Conservation (phyloP, 495 filamentous ascomycete species). For the Aspergillus egyptiacus region DNA sequence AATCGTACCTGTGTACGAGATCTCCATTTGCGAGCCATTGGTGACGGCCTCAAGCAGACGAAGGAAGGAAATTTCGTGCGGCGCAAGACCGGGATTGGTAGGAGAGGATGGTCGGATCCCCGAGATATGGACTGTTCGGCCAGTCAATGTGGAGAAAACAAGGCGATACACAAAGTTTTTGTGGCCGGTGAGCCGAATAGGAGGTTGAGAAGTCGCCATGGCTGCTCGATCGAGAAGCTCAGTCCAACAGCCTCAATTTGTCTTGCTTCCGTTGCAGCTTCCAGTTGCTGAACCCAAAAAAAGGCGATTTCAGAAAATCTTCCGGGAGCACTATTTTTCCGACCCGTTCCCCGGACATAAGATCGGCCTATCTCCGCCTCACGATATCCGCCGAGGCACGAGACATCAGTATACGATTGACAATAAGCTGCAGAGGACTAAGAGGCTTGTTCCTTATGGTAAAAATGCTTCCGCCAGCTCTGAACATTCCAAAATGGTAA, state of each 20-base stretch:
- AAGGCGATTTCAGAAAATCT: slow-evolving; percentile 26
- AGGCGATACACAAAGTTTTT: slow-evolving; percentile 77
- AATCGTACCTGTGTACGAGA: slow-evolving; percentile 90
- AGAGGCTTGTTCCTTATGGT: too few species aligned
- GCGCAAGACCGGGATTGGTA: slow-evolving; percentile 77
- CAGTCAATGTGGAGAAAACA: slow-evolving; percentile 85
- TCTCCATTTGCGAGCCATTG: slow-evolving; percentile 90
- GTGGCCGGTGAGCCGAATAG: slow-evolving; percentile 71
- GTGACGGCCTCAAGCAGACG: slow-evolving; percentile 91
- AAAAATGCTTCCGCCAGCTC: slow-evolving; percentile 36
- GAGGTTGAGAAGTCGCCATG: slow-evolving; percentile 45
- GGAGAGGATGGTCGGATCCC: slow-evolving; percentile 83
- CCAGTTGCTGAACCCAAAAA: slow-evolving; percentile 18
- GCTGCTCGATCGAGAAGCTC: slow-evolving; percentile 15
- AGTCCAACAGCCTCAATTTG: slow-evolving; percentile 16
- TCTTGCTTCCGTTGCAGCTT: not conserved
- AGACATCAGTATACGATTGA: not conserved
- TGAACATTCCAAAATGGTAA: slow-evolving; percentile 87
- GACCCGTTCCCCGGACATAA: slow-evolving; percentile 6
- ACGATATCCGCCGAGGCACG: not conserved
- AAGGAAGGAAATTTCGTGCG: slow-evolving; percentile 91
- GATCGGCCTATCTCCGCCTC: slow-evolving; percentile 16
- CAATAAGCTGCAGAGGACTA: not conserved
- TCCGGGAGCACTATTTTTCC: slow-evolving; percentile 15
- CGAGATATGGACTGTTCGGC: slow-evolving; percentile 81